Evolutionary conservation across 73 alveolate species (phyloP), one percentile per base, ranked within the genome.

Genomic region (Paramecium biaurelia): DNA sequence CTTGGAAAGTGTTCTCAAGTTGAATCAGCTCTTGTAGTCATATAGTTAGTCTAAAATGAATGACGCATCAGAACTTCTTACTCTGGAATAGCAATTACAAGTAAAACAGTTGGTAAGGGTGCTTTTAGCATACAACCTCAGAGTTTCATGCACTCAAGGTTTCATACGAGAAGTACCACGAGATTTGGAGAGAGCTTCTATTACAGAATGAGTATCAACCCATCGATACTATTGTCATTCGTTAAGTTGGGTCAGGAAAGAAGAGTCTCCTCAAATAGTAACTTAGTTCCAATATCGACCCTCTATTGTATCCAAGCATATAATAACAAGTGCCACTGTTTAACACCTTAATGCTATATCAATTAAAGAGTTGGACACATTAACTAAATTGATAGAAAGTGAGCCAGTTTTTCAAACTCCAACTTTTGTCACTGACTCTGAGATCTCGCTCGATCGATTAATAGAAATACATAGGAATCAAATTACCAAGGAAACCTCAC

Each of bases 151-250:
- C 84, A 24, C 45, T 63, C 47, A 63, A 63, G 24, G 45, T 32
- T 63, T 63, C 84, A 30, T 63, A 63, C 28, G 84, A 63, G 24
- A 63, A 63, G 45, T 63, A 63, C 24, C 26, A 63, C 12, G 84
- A 63, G 23, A 63, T 32, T 63, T 63, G 84, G 84, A 63, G 84
- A 32, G 84, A 63, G 45, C 84, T 63, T 30, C 84, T 63, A n/a
- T 63, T 32, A 30, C 84, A 63, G 41, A 30, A 12, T 26, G 45
- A 32, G 41, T 26, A 11, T 12, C 45, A 12, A 63, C 84, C 84
- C 4, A 63, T 23, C 6, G 49, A 26, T 12, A 4, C 24, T 30
- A n/a, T 30, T 63, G 49, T n/a, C 9, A 32, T 26, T 63, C 41
- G 45, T 30, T 63, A 30, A 30, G 45, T 14, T 30, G 45, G 84